Conservation (phyloP, 371 early-diverging fungal genomes). For the Mortierella sp. region DNA sequence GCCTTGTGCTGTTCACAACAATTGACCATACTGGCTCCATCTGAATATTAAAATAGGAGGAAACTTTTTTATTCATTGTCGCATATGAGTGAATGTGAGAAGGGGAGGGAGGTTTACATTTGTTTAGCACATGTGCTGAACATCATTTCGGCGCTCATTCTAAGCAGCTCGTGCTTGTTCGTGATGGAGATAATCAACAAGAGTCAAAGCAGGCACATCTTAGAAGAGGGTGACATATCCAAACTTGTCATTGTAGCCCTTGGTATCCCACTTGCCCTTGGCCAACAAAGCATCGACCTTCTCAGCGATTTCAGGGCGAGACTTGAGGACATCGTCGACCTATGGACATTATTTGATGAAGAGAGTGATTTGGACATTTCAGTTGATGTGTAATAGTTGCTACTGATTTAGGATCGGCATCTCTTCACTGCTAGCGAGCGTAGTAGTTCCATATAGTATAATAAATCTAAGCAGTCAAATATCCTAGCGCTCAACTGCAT, state of each 20-base stretch:
- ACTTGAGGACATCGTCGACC: conserved; percentile 94
- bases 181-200: background rate
- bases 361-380: background rate
- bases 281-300: conserved; percentile 90
- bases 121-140: background rate
- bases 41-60: background rate
- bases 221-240: conserved; percentile 85
- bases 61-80: background rate
- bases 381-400: background rate
- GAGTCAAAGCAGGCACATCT: conserved; percentile 20
- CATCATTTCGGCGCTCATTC: background rate
- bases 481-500: no score
- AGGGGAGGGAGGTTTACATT: background rate
- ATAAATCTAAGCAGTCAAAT: no score
- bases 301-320: conserved; percentile 92
- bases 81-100: background rate
- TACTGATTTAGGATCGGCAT: background rate
- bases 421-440: background rate
- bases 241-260: conserved; percentile 95
- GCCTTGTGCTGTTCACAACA: no score
- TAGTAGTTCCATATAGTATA: no score
- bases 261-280: conserved; percentile 92
- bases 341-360: conserved; percentile 37
- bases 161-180: background rate
- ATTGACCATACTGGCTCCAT: no score